Percentiles rank a stretch among this genome's conserved stretches.
These are phyloP conservation scores for Amoeboaphelidium occidentale DNA, from an alignment of 371 early-diverging fungal species.

Conservation along the genomic window DNA sequence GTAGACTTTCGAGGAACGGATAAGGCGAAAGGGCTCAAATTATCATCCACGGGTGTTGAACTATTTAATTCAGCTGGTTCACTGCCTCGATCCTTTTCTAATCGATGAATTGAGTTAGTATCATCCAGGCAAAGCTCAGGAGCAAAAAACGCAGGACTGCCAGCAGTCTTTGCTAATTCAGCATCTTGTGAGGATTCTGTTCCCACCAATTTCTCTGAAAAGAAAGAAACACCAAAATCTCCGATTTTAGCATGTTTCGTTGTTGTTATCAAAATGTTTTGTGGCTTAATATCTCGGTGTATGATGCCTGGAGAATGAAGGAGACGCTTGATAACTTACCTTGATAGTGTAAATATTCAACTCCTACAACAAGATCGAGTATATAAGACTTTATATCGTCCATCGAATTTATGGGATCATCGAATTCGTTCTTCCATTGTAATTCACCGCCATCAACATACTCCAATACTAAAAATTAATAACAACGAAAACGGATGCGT, in stretches of 20 bases:
- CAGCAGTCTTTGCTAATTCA: slow-evolving; percentile 92
- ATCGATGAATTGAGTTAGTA: too few species aligned
- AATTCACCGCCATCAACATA: background rate
- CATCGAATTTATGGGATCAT: background rate
- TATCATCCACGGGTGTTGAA: too few species aligned
- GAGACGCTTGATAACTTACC: too few species aligned
- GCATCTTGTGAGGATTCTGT: too few species aligned
- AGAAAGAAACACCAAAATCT: background rate
- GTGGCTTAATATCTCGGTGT: background rate
- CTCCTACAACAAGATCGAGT: background rate
- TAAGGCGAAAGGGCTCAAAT: too few species aligned
- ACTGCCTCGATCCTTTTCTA: too few species aligned
- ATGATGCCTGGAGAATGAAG: background rate
- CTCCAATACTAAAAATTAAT: background rate
- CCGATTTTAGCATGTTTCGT: background rate
- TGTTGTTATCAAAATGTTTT: background rate
- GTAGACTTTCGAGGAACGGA: too few species aligned
- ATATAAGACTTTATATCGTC: background rate
- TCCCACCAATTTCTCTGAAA: too few species aligned
- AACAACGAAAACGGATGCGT: too few species aligned
- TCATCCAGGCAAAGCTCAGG: slow-evolving; percentile 89
- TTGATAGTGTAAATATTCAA: background rate
- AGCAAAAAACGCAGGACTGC: slow-evolving; percentile 92
- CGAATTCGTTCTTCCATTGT: background rate
- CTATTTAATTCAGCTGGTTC: too few species aligned